Conservation (phyloP, 345 rosid species). For the Crucihimalaya himalaica region DNA sequence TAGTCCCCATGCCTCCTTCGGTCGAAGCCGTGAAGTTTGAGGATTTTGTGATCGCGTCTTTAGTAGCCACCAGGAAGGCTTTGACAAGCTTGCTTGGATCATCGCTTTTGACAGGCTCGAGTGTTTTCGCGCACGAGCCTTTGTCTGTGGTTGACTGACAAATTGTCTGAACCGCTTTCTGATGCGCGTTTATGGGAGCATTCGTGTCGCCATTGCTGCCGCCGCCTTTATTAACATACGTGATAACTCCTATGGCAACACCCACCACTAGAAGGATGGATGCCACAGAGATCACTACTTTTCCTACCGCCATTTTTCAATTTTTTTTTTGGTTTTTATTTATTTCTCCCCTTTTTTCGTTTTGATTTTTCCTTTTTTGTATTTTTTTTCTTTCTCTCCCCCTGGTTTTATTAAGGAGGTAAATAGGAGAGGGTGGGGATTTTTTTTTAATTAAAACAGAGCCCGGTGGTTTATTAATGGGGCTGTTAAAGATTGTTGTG, state of each 20-base stretch:
- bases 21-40: conserved; percentile 45
- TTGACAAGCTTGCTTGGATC: conserved; percentile 57
- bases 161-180: conserved; percentile 45
- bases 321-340: background rate
- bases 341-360: conserved; percentile 2
- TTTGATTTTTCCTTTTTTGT: background rate
- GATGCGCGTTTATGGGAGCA: conserved; percentile 29
- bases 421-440: conserved; percentile 34
- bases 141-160: conserved; percentile 52
- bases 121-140: conserved; percentile 54
- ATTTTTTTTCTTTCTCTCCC: conserved; percentile 27
- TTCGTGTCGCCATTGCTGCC: background rate
- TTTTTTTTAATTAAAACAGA: conserved; percentile 15
- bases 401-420: conserved; percentile 40
- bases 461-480: conserved; percentile 21
- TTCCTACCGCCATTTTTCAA: conserved; percentile 36
- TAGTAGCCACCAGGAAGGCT: conserved; percentile 43
- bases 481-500: conserved; percentile 18
- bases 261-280: conserved; percentile 54
- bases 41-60: conserved; percentile 42
- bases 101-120: conserved; percentile 42
- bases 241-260: conserved; percentile 44
- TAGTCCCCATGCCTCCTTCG: conserved; percentile 30
- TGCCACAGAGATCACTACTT: conserved; percentile 42
- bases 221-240: conserved; percentile 10